These are phyloP conservation scores for Luffa acutangula DNA, from an alignment of 306 rosid genomes.

Conservation along the genomic window DNA sequence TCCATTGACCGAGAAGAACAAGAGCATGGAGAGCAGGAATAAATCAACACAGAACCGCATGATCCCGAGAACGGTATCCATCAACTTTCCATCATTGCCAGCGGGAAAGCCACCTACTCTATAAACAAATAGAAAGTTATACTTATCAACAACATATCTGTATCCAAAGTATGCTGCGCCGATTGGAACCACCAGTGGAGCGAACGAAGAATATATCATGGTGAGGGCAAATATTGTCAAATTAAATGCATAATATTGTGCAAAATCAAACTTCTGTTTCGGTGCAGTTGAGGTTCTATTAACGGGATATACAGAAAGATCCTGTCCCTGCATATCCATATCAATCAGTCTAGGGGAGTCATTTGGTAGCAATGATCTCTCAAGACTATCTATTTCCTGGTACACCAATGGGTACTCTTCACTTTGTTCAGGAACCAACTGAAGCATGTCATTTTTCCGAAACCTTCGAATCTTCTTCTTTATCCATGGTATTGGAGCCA, in stretches of 20 bases:
- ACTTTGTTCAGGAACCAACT: slow-evolving; percentile 77
- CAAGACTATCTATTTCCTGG: slow-evolving; percentile 59
- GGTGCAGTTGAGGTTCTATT: slow-evolving; percentile 82
- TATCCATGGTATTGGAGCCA: slow-evolving; percentile 96
- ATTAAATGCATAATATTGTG: slow-evolving; percentile 91
- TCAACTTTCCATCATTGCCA: slow-evolving; percentile 88
- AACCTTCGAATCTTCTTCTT: slow-evolving; percentile 66
- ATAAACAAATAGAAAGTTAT: slow-evolving; percentile 83
- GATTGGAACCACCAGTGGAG: slow-evolving; percentile 90
- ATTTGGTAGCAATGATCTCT: slow-evolving; percentile 51
- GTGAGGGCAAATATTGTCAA: slow-evolving; percentile 91
- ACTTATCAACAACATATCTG: slow-evolving; percentile 89
- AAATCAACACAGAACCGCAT: slow-evolving; percentile 89
- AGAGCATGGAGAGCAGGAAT: slow-evolving; percentile 76
- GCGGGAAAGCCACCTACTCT: slow-evolving; percentile 91
- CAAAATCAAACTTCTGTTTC: slow-evolving; percentile 85
- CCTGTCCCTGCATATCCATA: slow-evolving; percentile 47
- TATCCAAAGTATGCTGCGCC: slow-evolving; percentile 87
- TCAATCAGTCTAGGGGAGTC: slow-evolving; percentile 38
- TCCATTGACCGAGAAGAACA: slow-evolving; percentile 86
- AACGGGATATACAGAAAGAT: slow-evolving; percentile 62
- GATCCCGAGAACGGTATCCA: slow-evolving; percentile 78
- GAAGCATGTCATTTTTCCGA: slow-evolving; percentile 93
- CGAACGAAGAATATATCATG: slow-evolving; percentile 67
- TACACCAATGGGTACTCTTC: slow-evolving; percentile 72